A percentile compares a stretch with the other conserved stretches of the same genome.
These are phyloP conservation scores for Galium porrigens DNA, from an alignment of 305 asterid genomes.

Conservation along the genomic window DNA sequence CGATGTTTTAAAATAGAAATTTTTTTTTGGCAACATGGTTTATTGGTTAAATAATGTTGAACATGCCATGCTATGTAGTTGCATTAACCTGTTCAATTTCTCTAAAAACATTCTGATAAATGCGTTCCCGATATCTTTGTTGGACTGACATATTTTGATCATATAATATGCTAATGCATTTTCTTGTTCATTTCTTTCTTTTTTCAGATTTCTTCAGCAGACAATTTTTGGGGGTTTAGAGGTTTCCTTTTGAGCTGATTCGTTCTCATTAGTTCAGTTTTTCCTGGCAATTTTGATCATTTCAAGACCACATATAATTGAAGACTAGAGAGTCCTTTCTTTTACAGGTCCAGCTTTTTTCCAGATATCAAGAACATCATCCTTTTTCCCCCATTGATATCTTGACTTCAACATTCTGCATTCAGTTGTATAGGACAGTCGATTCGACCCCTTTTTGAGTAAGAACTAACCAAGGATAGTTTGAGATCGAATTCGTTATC, in stretches of 20 bases:
- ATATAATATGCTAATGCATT: neutral
- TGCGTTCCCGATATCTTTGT: neutral
- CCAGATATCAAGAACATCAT: slow-evolving; percentile 7
- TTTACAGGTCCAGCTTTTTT: neutral
- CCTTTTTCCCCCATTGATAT: neutral
- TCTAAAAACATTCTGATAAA: neutral
- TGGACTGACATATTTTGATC: neutral
- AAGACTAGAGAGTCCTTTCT: slow-evolving; percentile 12
- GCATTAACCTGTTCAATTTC: neutral
- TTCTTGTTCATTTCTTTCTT: neutral
- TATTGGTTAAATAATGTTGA: neutral
- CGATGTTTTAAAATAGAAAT: no score
- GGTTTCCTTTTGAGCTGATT: slow-evolving; percentile 23
- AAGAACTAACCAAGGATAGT: slow-evolving; percentile 8
- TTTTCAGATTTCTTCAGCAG: slow-evolving; percentile 39
- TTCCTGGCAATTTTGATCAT: slow-evolving; percentile 17
- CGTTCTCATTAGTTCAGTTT: slow-evolving; percentile 23
- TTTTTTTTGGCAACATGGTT: neutral
- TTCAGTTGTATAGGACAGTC: slow-evolving; percentile 15
- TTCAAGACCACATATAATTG: slow-evolving; percentile 23
- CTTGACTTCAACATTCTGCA: slow-evolving; percentile 5
- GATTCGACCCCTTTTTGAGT: slow-evolving; percentile 12
- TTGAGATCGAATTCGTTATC: slow-evolving; percentile 1
- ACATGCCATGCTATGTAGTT: neutral
- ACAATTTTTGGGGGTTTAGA: slow-evolving; percentile 28